phyloP scores from a whole-genome alignment of 257 asterid species.

The Ilex aquifolium region DNA sequence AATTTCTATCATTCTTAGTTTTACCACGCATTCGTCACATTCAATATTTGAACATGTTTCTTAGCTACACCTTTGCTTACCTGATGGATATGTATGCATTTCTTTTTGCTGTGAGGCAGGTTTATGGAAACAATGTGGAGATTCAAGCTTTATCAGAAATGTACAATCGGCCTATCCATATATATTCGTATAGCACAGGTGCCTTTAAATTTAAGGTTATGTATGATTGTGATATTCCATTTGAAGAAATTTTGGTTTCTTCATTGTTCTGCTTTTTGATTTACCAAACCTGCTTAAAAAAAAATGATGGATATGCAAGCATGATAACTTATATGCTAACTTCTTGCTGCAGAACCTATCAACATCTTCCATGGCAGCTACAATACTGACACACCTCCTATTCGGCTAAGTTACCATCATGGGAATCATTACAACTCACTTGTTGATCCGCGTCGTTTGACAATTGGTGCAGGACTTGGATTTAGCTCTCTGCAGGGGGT shows the following conservation, averaged over 20 bases:
- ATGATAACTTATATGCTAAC: background rate
- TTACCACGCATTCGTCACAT: no score
- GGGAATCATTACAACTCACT: conserved; percentile 97
- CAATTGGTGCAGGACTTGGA: conserved; percentile 93
- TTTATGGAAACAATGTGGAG: conserved; percentile 91
- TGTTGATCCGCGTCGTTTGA: conserved; percentile 80
- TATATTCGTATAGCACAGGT: conserved; percentile 96
- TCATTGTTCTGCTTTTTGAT: conserved; percentile 14
- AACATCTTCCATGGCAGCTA: conserved; percentile 94
- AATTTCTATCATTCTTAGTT: no score
- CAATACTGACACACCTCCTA: conserved; percentile 78
- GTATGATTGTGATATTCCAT: conserved; percentile 5
- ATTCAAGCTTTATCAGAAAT: conserved; percentile 93
- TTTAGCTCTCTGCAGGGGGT: conserved; percentile 91
- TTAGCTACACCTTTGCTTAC: no score
- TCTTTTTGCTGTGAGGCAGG: conserved; percentile 37
- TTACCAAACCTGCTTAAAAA: background rate
- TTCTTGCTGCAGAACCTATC: conserved; percentile 66
- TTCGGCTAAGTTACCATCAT: conserved; percentile 90
- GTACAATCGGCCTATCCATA: conserved; percentile 97
- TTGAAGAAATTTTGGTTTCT: conserved; percentile 5
- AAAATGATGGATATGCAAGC: no score
- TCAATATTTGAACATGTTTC: no score
- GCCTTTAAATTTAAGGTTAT: conserved; percentile 7
- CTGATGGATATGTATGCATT: background rate